Base-by-base conservation (phyloP, 495 filamentous ascomycete species). In the Rhypophila decipiens region DNA sequence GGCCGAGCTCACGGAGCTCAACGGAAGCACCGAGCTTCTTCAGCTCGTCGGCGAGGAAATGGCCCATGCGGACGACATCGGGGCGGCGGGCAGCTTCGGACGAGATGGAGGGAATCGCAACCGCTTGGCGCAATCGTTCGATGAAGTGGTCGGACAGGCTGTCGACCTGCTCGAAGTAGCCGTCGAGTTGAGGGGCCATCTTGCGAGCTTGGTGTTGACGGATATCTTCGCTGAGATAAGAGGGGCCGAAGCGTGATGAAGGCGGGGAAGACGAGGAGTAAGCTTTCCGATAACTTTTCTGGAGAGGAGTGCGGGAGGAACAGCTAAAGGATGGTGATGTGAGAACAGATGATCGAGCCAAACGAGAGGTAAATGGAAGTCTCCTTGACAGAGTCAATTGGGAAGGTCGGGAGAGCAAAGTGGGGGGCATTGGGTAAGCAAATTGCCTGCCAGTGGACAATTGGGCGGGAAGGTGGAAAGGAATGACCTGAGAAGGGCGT, bases 21-120 rank as follows among this genome's bases (percentile, higher is more conserved):
- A 95, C 93, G 47, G 79, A 71, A 36, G 93, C 94, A 21, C 93
- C 94, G 5, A 99, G 79, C 27, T 78, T 73, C 60, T 78, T 78
- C 46, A 99, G 82, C 68, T 96, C 86, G 22, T 77, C 71, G 52
- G 83, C 86, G 47, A 99, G 84, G 58, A 86, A 99, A 48, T 95
- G 76, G 48, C 85, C 94, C 93, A 99, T 99, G 77, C 88, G 83
- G 59, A 98, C 79, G 49, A 98, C 93, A 75, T 96, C 87, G 48
- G 78, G 82, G 33, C 93, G 80, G 60, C 88, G 84, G 53, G 83
- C 83, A 56, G 91, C 88, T 47, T 96, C 90, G 2, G 91, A 87
- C 17, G 90, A 96, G 55, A 99, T 70, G 37, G 93, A 97, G 4
- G 94, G 93, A 51, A 99, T 99, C 34, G 90, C 90, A 48, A 99